Conservation (phyloP, 2,329 filamentous ascomycete genomes). For the Fusarium sp. region DNA sequence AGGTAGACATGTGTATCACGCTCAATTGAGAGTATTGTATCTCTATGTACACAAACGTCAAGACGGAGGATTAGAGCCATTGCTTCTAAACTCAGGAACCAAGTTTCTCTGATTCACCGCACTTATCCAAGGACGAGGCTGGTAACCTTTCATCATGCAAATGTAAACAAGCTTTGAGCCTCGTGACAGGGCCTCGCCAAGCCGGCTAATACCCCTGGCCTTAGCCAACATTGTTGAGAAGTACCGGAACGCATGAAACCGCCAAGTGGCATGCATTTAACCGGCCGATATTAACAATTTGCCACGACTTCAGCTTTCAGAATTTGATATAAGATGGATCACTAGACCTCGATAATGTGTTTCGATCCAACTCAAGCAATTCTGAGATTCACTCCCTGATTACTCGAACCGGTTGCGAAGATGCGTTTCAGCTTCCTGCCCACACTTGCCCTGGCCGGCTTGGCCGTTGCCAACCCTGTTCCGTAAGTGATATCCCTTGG, state of each 20-base stretch:
- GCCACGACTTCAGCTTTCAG: background rate
- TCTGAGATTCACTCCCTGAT: background rate
- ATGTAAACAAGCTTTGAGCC: background rate
- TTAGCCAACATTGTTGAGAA: background rate
- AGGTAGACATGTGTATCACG: no score
- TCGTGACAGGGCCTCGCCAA: background rate
- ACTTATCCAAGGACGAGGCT: no score
- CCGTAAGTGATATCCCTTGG: background rate
- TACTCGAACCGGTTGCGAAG: background rate
- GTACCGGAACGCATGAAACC: background rate
- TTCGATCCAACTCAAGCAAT: background rate
- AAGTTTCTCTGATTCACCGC: no score
- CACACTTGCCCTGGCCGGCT: slow-evolving; percentile 9
- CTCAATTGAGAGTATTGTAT: no score
- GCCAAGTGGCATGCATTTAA: slow-evolving; percentile 2
- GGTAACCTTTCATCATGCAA: background rate
- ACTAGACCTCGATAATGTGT: accelerated
- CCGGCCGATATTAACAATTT: background rate
- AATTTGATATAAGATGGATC: background rate
- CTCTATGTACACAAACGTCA: no score
- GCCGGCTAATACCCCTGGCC: slow-evolving; percentile 19
- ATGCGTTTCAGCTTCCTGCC: slow-evolving; percentile 27
- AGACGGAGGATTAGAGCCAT: no score
- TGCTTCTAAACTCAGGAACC: no score
- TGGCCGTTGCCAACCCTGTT: slow-evolving; percentile 13